Base-by-base conservation (phyloP, 139 green algal species). In the Chlorella ohadii region DNA sequence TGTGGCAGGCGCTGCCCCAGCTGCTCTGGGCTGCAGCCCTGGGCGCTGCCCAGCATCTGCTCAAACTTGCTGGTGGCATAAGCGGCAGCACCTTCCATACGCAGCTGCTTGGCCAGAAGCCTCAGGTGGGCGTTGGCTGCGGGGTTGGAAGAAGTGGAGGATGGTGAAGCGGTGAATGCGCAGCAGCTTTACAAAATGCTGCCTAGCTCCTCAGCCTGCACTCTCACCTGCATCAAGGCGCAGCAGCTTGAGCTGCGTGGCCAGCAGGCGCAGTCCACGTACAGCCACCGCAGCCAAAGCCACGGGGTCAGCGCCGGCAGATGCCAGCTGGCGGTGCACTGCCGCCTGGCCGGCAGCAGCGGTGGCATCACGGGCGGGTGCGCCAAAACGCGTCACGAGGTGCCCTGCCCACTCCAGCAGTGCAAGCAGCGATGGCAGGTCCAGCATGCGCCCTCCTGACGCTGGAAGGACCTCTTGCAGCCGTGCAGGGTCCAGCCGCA, bases 241-340 rank as follows among this genome's bases (percentile, higher is more conserved):
- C 39, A 97, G 84, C 74, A 96, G 80, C 86, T 92, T 93, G 31
- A 97, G 84, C 86, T 96, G 93, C 12, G 89, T 90, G 41, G 86
- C 74, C 41, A 95, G 85, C 83, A 96, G 81, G 33, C 92, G 81
- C 68, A 97, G 82, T 25, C 90, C 90, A 38, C 11, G 74, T 73
- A 23, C 81, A 4, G 77, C 89, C 73, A 59, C 75, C 0, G 89
- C 87, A 27, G 89, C 41, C 28, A 47, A 72, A 20, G 47, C 65
- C 3, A 41, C 36, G 11, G 55, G 38, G 1, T 34, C 77, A 19
- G 27, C 80, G 55, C 64, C 76, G 3, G 77, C 84, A 31, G 81
- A 66, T 11, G 63, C 85, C 57, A 94, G 55, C 23, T 79, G 39
- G 38, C 36, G 34, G 25, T 78, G 86, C 59, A 91, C 34, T 17